Evolutionary conservation across 768 basidiomycete species (phyloP), one percentile per base, ranked within the genome.

Genomic region (Panaeolus papilionaceus): DNA sequence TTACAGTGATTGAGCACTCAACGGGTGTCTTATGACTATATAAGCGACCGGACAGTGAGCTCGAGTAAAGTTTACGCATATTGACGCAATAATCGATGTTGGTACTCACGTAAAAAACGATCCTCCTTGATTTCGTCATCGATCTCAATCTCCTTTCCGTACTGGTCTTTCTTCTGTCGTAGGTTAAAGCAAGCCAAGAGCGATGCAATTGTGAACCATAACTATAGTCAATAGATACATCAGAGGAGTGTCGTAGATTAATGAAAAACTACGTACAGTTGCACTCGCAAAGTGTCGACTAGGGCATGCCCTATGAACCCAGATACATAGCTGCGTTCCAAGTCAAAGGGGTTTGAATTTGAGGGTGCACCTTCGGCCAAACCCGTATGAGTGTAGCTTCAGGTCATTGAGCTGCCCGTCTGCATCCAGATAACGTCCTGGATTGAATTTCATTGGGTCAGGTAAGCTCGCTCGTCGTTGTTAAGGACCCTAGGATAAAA

Each of bases 401-500:
- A 63, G 47, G 14, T 67, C 67, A 38, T 68, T 69, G 20, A 71
- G 58, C 3, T 64, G 66, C n/a, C 70, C 71, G 14, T 71, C 42
- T 20, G 4, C 44, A 38, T 72, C 61, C 20, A 75, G 45, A 65
- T 71, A 76, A 3, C 77, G 66, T 40, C 75, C 74, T 7, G 77
- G 77, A 0, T 72, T 72, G 66, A 78, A 78, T 33, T 44, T 62
- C 18, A 69, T 49, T 0, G 75, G 75, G 6, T 77, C 71, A 1
- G 70, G 47, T 73, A 78, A 2, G 71, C 38, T 23, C 67, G 47
- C 37, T 69, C 69, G 64, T 77, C 71, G 64, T 73, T 73, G 12
- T 67, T 70, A 63, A 75, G 69, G 1, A 72, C 71, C 72, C 71
- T 58, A 4, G 42, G 42, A 18, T 23, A 23, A 23, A 23, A 23